Evolutionary conservation across 805 yeast genomes (phyloP).

Genomic region (Priceomyces melissophilus): DNA sequence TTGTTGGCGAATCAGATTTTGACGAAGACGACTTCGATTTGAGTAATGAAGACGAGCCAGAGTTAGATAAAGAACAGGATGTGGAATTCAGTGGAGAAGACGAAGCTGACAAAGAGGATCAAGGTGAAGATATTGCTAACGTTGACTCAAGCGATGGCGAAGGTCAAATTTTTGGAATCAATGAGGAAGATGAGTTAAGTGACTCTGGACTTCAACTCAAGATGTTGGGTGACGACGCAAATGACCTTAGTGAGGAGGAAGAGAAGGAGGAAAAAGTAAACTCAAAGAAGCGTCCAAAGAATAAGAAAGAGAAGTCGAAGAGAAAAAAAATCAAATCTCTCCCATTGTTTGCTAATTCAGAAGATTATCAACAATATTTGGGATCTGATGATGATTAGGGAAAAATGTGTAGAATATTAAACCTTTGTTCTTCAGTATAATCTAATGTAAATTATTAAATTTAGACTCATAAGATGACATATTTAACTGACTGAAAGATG

Average conservation of each 20-base stretch:
- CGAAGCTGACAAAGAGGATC: constrained; percentile 25
- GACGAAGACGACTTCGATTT: constrained; percentile 44
- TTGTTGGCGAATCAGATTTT: constrained; percentile 34
- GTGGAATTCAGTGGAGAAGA: constrained; percentile 7
- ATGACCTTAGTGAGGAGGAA: constrained; percentile 24
- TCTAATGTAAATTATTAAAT: no score
- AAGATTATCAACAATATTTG: constrained; percentile 75
- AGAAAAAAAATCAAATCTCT: constrained; percentile 59
- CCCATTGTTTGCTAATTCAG: constrained; percentile 87
- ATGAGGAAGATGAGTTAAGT: constrained; percentile 12
- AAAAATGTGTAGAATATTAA: no score
- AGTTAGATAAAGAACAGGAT: constrained; percentile 22
- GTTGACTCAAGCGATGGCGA: constrained; percentile 17
- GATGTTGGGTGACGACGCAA: constrained; percentile 17
- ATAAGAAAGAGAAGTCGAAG: constrained; percentile 36
- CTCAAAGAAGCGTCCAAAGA: constrained; percentile 18
- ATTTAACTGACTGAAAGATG: no score
- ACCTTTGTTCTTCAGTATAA: no score
- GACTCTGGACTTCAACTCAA: constrained; percentile 16
- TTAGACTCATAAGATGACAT: no score
- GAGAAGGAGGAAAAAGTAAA: constrained; percentile 22
- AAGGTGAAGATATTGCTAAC: constrained; percentile 15
- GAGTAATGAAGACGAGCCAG: constrained; percentile 22
- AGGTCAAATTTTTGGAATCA: constrained; percentile 16
- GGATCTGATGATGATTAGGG: constrained; percentile 55